phyloP scores from a whole-genome alignment of 208 protist genomes.

The Crithidia acanthocephali region DNA sequence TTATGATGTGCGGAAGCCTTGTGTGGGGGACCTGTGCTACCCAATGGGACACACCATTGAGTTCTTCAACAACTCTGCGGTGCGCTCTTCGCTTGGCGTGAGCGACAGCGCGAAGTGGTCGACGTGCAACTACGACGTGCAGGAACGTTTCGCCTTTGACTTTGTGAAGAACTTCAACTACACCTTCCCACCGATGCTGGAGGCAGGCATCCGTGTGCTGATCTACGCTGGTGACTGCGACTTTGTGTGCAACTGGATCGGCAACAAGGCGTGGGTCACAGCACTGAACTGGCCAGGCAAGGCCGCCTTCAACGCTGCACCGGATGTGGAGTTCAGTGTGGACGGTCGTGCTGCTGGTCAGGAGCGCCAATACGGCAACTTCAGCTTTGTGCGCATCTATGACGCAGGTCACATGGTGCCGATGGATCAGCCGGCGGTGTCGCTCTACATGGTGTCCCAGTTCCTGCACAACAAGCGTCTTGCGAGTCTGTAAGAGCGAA shows the following conservation, averaged over 20 bases:
- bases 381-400: slow-evolving; percentile 87
- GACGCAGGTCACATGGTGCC: slow-evolving; percentile 92
- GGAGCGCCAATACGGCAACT: slow-evolving; percentile 38
- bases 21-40: slow-evolving; percentile 36
- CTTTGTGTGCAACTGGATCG: slow-evolving; percentile 94
- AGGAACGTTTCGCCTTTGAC: slow-evolving; percentile 59
- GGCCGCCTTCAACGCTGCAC: slow-evolving; percentile 53
- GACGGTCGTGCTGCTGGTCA: slow-evolving; percentile 29
- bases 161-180: slow-evolving; percentile 67
- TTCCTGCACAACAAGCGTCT: slow-evolving; percentile 44
- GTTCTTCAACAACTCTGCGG: not conserved
- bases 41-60: slow-evolving; percentile 9
- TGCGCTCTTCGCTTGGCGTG: not conserved
- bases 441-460: not conserved
- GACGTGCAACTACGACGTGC: slow-evolving; percentile 62
- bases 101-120: not conserved
- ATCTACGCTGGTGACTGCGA: slow-evolving; percentile 93
- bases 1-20: slow-evolving; percentile 81
- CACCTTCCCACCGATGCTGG: slow-evolving; percentile 64
- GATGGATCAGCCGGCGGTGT: slow-evolving; percentile 53
- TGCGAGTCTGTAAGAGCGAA: not conserved
- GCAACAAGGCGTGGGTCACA: slow-evolving; percentile 83
- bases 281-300: slow-evolving; percentile 77
- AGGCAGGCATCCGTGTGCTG: slow-evolving; percentile 67
- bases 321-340: slow-evolving; percentile 39